Evolutionary conservation across 306 rosid species (phyloP).

Genomic region (Geum urbanum): DNA sequence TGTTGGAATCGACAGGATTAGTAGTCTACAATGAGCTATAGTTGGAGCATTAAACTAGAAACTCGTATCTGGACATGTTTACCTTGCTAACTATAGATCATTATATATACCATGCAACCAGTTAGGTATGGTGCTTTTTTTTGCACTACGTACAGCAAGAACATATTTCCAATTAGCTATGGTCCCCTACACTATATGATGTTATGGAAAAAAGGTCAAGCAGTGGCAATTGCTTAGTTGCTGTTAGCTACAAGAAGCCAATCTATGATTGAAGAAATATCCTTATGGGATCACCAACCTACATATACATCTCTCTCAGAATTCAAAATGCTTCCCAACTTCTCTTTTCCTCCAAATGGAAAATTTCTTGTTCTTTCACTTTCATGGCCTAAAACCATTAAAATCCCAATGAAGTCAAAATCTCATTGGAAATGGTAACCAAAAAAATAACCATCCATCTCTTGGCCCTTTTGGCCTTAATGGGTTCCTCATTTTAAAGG

Average conservation of each 20-base stretch:
- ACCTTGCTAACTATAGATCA: neutral
- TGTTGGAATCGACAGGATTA: neutral
- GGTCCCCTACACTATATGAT: conserved; percentile 14
- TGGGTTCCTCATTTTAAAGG: neutral
- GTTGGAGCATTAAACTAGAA: neutral
- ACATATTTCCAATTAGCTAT: neutral
- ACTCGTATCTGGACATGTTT: neutral
- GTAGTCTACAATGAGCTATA: neutral
- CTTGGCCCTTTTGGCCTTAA: neutral
- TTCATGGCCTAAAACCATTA: conserved; percentile 3
- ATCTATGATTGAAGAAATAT: neutral
- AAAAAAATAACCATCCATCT: neutral
- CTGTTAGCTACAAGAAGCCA: neutral
- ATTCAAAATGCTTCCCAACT: neutral
- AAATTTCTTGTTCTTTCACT: conserved; percentile 9
- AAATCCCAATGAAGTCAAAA: conserved; percentile 15
- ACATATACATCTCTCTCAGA: neutral
- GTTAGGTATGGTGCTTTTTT: neutral
- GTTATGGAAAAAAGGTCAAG: conserved; percentile 6
- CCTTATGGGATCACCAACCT: conserved; percentile 9
- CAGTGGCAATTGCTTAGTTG: conserved; percentile 6
- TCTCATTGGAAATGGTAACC: conserved; percentile 3
- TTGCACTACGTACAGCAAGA: conserved; percentile 3
- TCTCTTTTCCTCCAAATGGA: neutral
- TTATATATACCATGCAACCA: neutral